Evolutionary conservation across 495 filamentous ascomycete genomes (phyloP).

Genomic region (Aspergillus baeticus): DNA sequence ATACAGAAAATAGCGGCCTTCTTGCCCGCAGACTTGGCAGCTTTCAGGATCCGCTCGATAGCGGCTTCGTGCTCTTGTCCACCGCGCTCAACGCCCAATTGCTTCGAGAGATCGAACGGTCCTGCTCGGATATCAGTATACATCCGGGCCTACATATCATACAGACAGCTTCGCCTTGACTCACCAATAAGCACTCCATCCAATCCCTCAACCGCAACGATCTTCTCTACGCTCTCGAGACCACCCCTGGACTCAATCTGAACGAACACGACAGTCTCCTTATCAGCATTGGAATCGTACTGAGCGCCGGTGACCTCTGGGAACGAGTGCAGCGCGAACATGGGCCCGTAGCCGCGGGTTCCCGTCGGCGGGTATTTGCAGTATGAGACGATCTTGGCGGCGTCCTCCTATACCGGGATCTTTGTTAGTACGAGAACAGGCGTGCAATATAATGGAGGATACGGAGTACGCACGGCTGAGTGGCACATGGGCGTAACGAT

Average conservation of each 20-base stretch:
- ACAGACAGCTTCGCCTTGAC: no score
- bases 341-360: constrained; percentile 61
- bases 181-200: constrained; percentile 44
- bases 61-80: constrained; percentile 54
- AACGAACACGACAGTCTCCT: constrained; percentile 36
- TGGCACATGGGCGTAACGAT: constrained; percentile 42
- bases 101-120: constrained; percentile 54
- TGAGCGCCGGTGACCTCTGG: constrained; percentile 39
- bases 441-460: constrained; percentile 2
- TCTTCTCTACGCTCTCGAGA: constrained; percentile 49
- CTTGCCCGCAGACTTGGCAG: constrained; percentile 66
- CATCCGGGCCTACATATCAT: no score
- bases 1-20: constrained; percentile 74
- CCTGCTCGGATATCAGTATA: constrained; percentile 26
- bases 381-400: constrained; percentile 55
- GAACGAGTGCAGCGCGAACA: constrained; percentile 24
- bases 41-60: constrained; percentile 61
- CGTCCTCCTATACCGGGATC: constrained; percentile 41
- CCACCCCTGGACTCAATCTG: constrained; percentile 50
- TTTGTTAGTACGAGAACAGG: no score
- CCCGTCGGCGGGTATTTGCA: constrained; percentile 68
- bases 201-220: constrained; percentile 44
- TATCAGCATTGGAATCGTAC: constrained; percentile 37
- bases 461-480: constrained; percentile 14
- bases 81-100: constrained; percentile 35